Evolutionary conservation across 2,329 filamentous ascomycete species (phyloP).

Genomic region (Talaromyces sp.): DNA sequence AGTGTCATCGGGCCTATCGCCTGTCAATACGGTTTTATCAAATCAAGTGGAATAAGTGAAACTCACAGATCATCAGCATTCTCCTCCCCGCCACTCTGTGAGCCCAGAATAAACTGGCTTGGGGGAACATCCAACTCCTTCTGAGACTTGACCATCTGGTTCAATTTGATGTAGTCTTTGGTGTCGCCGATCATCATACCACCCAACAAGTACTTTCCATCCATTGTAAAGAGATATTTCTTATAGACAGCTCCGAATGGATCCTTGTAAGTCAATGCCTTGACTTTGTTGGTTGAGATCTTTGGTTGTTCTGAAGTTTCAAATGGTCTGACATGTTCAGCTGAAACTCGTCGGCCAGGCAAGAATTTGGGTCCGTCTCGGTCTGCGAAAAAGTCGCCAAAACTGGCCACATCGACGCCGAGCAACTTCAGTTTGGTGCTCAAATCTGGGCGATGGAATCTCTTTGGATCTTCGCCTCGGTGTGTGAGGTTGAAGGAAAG

Average conservation of each 20-base stretch:
- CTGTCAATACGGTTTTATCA: neutral
- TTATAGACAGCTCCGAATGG: slow-evolving; percentile 88
- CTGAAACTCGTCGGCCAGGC: slow-evolving; percentile 55
- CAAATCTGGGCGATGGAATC: slow-evolving; percentile 78
- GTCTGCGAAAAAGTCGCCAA: slow-evolving; percentile 91
- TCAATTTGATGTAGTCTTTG: slow-evolving; percentile 83
- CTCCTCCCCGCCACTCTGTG: slow-evolving; percentile 70
- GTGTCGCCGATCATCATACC: slow-evolving; percentile 98
- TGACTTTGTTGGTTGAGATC: slow-evolving; percentile 52
- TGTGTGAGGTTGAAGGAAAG: slow-evolving; percentile 88
- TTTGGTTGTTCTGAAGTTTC: slow-evolving; percentile 37
- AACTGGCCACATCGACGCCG: slow-evolving; percentile 87
- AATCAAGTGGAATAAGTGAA: neutral
- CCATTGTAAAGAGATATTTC: slow-evolving; percentile 86
- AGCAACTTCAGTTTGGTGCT: slow-evolving; percentile 90
- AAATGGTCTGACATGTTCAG: slow-evolving; percentile 37
- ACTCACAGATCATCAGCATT: slow-evolving; percentile 68
- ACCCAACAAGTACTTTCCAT: slow-evolving; percentile 87
- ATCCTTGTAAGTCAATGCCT: slow-evolving; percentile 83
- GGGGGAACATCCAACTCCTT: slow-evolving; percentile 76
- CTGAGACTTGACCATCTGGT: slow-evolving; percentile 81
- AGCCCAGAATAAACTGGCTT: slow-evolving; percentile 78
- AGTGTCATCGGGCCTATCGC: slow-evolving; percentile 66
- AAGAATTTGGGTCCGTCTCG: slow-evolving; percentile 74
- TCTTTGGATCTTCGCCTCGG: slow-evolving; percentile 65